Evolutionary conservation across 306 rosid species (phyloP).

Genomic region (Gynostemma pentaphyllum): DNA sequence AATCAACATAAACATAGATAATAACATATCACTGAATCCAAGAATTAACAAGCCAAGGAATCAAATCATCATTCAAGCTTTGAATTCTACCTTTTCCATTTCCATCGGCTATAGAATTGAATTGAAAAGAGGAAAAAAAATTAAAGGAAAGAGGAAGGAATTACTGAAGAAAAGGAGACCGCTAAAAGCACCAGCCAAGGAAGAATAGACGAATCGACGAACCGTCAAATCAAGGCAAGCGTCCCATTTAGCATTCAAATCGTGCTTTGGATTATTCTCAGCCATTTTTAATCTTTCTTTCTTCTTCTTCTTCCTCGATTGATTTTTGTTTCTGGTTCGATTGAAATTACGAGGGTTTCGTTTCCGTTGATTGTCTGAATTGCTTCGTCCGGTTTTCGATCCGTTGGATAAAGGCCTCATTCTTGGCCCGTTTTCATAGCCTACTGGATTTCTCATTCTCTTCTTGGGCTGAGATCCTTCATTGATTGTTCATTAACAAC

Average conservation of each 20-base stretch:
- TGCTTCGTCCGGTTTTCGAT: too few relatives aligned
- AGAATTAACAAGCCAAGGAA: not conserved
- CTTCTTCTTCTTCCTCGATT: not conserved
- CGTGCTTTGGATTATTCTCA: slow-evolving; percentile 25
- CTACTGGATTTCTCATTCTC: too few relatives aligned
- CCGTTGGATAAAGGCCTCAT: too few relatives aligned
- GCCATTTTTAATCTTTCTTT: slow-evolving; percentile 12
- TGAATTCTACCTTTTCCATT: not conserved
- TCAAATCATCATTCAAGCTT: not conserved
- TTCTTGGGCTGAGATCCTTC: too few relatives aligned
- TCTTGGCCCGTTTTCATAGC: too few relatives aligned
- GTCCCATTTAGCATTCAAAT: slow-evolving; percentile 41
- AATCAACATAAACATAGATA: not conserved
- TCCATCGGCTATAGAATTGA: not conserved
- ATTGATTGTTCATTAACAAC: too few relatives aligned
- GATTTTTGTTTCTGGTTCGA: not conserved
- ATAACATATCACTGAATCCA: not conserved
- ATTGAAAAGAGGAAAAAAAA: not conserved
- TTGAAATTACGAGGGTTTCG: too few relatives aligned
- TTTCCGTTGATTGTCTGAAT: too few relatives aligned
- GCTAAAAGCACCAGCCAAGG: slow-evolving; percentile 36
- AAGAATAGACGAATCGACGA: slow-evolving; percentile 51
- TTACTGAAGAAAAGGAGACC: slow-evolving; percentile 43
- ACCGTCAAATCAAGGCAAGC: slow-evolving; percentile 44
- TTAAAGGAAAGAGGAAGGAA: not conserved